Evolutionary conservation across 2,329 filamentous ascomycete species (phyloP).

Genomic region (Cladophialophora immunda): DNA sequence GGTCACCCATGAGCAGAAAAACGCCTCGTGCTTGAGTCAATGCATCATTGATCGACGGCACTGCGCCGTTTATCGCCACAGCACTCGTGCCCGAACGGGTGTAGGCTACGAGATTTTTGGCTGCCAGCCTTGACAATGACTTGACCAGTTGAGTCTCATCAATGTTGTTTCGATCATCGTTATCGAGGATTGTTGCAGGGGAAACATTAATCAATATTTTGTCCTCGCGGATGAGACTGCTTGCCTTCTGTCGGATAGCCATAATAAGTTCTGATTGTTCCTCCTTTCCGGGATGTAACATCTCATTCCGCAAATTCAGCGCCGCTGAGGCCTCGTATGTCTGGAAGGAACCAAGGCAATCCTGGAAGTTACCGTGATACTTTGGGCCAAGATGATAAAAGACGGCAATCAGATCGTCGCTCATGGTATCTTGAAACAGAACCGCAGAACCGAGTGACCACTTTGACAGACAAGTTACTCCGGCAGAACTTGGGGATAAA

Average conservation of each 20-base stretch:
- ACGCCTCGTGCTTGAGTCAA: slow-evolving; percentile 82
- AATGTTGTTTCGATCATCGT: slow-evolving; percentile 76
- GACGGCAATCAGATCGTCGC: slow-evolving; percentile 90
- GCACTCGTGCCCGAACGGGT: slow-evolving; percentile 78
- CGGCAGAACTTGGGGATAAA: slow-evolving; percentile 75
- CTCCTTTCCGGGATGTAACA: slow-evolving; percentile 86
- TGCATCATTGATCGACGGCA: slow-evolving; percentile 88
- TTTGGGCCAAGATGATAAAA: slow-evolving; percentile 88
- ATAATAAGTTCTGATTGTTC: slow-evolving; percentile 90
- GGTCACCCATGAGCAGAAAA: slow-evolving; percentile 81
- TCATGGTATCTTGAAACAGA: slow-evolving; percentile 84
- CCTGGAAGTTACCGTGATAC: slow-evolving; percentile 96
- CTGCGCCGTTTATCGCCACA: slow-evolving; percentile 85
- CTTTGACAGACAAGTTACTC: slow-evolving; percentile 76
- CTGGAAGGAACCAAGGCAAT: slow-evolving; percentile 93
- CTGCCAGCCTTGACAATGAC: slow-evolving; percentile 76
- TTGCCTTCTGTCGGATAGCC: slow-evolving; percentile 86
- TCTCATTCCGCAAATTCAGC: slow-evolving; percentile 89
- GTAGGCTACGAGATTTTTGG: slow-evolving; percentile 72
- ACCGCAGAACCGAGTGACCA: slow-evolving; percentile 93
- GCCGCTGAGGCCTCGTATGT: slow-evolving; percentile 94
- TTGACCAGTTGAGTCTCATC: slow-evolving; percentile 79
- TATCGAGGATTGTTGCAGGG: slow-evolving; percentile 79
- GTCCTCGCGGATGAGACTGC: slow-evolving; percentile 79
- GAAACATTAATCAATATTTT: slow-evolving; percentile 85